A percentile compares a stretch with the other conserved stretches of the same genome.
phyloP scores from a whole-genome alignment of 768 basidiomycete species.

The Baorangia bicolor region DNA sequence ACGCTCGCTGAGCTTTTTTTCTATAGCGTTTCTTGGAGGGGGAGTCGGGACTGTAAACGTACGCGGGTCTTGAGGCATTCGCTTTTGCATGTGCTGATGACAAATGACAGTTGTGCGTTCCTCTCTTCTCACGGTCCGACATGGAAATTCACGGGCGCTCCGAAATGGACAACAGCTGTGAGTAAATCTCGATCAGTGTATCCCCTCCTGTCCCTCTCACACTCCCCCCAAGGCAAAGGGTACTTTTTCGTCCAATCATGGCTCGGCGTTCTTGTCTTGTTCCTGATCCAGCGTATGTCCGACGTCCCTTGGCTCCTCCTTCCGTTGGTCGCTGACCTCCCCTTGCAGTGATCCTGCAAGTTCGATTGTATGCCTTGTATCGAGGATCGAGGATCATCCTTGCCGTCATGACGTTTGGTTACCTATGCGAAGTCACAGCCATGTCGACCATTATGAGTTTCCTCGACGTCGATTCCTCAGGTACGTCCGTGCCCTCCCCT shows the following conservation, averaged over 20 bases:
- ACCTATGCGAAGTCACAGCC: background rate
- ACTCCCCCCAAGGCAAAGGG: background rate
- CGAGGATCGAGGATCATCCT: constrained; percentile 5
- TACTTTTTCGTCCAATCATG: constrained; percentile 8
- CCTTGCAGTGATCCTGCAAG: constrained; percentile 10
- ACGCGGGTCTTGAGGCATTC: background rate
- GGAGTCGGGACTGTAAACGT: constrained; percentile 5
- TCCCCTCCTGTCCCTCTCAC: too few species aligned
- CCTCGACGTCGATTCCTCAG: background rate
- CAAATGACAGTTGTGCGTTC: constrained; percentile 17
- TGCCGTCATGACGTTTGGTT: constrained; percentile 2
- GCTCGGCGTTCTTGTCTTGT: background rate
- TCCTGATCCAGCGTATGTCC: constrained; percentile 7
- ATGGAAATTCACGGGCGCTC: background rate
- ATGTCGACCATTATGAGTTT: background rate
- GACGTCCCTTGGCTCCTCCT: background rate
- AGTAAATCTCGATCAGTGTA: too few species aligned
- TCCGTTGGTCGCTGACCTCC: background rate
- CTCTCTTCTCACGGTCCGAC: background rate
- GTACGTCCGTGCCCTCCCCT: too few species aligned
- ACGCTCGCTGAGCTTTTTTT: background rate
- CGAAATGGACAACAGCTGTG: background rate
- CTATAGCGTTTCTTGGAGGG: too few species aligned
- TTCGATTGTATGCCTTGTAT: constrained; percentile 12
- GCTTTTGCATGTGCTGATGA: background rate